Evolutionary conservation across 148 eudicot genomes (phyloP).

Genomic region (Nepenthes gracilis): DNA sequence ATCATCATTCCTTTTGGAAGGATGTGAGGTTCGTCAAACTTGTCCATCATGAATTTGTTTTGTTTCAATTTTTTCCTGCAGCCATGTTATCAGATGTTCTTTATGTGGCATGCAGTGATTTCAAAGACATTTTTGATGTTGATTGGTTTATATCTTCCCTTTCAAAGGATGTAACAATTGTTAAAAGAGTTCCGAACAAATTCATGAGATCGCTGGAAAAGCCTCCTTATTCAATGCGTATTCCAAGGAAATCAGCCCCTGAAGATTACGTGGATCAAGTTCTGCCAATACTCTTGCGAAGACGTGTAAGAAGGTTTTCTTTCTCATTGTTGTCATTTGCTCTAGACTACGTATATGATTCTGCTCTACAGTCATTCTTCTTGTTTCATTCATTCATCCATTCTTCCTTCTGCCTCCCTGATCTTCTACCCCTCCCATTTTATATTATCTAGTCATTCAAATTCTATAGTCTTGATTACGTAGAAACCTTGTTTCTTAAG

Average conservation of each 20-base stretch:
- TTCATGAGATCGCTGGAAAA: slow-evolving; percentile 94
- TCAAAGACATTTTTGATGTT: slow-evolving; percentile 79
- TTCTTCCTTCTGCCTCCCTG: too few relatives aligned
- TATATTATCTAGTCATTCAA: too few relatives aligned
- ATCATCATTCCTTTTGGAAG: slow-evolving; percentile 94
- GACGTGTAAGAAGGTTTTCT: slow-evolving; percentile 57
- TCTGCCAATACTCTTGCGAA: slow-evolving; percentile 70
- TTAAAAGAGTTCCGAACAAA: slow-evolving; percentile 81
- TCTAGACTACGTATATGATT: not conserved
- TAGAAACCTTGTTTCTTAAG: too few relatives aligned
- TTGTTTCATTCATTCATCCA: not conserved
- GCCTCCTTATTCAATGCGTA: slow-evolving; percentile 96
- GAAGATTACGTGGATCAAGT: slow-evolving; percentile 81
- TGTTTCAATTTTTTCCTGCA: not conserved
- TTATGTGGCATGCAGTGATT: slow-evolving; percentile 61
- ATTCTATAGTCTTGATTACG: too few relatives aligned
- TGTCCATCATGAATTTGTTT: not conserved
- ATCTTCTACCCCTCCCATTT: too few relatives aligned
- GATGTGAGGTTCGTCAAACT: slow-evolving; percentile 62
- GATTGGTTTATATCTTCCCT: slow-evolving; percentile 90
- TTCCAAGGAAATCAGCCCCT: slow-evolving; percentile 93
- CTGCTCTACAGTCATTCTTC: not conserved
- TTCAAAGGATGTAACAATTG: slow-evolving; percentile 73
- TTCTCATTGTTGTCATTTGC: not conserved
- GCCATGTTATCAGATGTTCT: slow-evolving; percentile 2